Evolutionary conservation across 495 filamentous ascomycete species (phyloP), one percentile per base, ranked within the genome.

Genomic region (Neurospora sp.): DNA sequence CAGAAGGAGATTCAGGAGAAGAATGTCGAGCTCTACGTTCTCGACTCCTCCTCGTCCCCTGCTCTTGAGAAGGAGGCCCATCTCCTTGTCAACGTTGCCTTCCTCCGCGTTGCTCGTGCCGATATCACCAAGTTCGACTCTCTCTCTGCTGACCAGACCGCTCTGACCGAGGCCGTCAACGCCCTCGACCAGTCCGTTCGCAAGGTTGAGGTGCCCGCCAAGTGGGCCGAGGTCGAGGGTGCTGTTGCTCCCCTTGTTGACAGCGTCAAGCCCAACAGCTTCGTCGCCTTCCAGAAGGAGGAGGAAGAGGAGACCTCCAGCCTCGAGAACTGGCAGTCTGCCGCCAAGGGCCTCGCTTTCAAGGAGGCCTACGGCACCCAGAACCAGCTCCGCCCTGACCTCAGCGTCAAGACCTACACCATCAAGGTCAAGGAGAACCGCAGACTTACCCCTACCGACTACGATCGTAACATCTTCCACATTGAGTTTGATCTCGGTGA

Each of bases 381-480:
- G 77, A 83, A 83, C 72, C 85, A 85, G 45, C 89, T 98, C 22
- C 91, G 96, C 16, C 96, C 96, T 59, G 96, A 99, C 78, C 83
- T 96, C 38, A 83, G 90, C 5, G 88, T 92, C 78, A 92, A 97
- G 88, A 98, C 95, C 5, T 91, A 87, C 79, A 92, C 93, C 41
- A 90, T 97, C 69, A 90, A 90, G 73, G 96, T 99, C 80, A 92
- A 97, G 85, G 96, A 97, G 84, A 97, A 97, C 83, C 91, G 94
- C 72, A 88, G 96, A 61, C 88, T 99, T 65, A 99, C 96, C 0
- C 96, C 96, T 22, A 77, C 81, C 65, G 91, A 91, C 12, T 99
- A 99, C 81, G 95, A 97, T 80, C 93, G 96, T 40, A 98, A 99
- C 85, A 98, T 99, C 82, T 99, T 99, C 91, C 96, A 99, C 84